phyloP scores from a whole-genome alignment of 306 rosid species.

The Sphenostylis stenocarpa region DNA sequence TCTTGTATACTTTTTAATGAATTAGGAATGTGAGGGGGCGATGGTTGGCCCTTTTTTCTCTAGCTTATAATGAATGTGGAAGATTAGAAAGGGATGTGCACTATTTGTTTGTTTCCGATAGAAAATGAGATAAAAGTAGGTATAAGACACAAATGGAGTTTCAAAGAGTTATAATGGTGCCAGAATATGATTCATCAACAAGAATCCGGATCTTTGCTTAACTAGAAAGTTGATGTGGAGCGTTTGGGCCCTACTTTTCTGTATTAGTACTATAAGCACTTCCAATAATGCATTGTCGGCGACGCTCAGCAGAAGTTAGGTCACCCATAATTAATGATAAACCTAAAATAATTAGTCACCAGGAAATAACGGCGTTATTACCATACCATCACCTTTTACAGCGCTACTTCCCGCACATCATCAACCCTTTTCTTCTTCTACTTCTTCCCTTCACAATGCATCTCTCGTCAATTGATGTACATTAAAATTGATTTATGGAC shows the following conservation, averaged over 20 bases:
- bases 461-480: background rate
- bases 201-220: constrained; percentile 82
- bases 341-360: constrained; percentile 43
- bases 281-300: constrained; percentile 90
- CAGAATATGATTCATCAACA: constrained; percentile 86
- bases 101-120: constrained; percentile 48
- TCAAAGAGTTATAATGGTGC: constrained; percentile 74
- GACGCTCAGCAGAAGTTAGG: constrained; percentile 71
- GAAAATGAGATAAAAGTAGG: constrained; percentile 56
- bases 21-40: constrained; percentile 14
- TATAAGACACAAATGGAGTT: constrained; percentile 65
- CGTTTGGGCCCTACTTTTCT: constrained; percentile 66
- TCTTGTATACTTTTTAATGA: constrained; percentile 44
- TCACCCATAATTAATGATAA: constrained; percentile 61
- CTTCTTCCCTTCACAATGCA: background rate
- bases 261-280: constrained; percentile 46
- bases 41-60: constrained; percentile 40
- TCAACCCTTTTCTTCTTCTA: background rate
- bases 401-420: background rate
- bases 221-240: constrained; percentile 83
- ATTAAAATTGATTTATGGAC: background rate
- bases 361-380: background rate
- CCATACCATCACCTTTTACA: background rate
- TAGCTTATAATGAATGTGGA: constrained; percentile 41
- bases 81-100: constrained; percentile 61